Evolutionary conservation across 495 filamentous ascomycete genomes (phyloP).

Genomic region (Trichoderma asperelloides): DNA sequence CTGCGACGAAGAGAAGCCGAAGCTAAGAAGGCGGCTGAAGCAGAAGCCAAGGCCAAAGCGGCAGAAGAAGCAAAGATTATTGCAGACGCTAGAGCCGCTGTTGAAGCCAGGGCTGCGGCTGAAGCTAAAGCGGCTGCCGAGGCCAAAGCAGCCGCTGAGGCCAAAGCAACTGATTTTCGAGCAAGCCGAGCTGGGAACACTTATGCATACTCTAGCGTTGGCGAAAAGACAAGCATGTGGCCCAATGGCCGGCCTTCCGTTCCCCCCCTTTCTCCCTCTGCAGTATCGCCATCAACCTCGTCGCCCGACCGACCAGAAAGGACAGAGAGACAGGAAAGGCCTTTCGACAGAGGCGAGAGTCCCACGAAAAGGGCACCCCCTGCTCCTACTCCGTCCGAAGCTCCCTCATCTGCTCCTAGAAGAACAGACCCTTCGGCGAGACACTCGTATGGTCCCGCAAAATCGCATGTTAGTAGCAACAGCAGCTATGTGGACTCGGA

Average conservation of each 20-base stretch:
- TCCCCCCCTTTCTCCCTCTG: constrained; percentile 17
- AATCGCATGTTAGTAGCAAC: constrained; percentile 27
- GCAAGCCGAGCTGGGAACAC: constrained; percentile 28
- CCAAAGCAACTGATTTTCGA: constrained; percentile 11
- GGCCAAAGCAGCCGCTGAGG: not conserved
- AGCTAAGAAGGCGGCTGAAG: constrained; percentile 10
- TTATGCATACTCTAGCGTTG: constrained; percentile 44
- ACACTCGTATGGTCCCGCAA: constrained; percentile 50
- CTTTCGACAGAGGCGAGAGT: constrained; percentile 1
- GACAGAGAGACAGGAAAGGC: not conserved
- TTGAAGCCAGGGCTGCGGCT: constrained; percentile 16
- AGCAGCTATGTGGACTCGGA: constrained; percentile 43
- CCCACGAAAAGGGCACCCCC: constrained; percentile 15
- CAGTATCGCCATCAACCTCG: constrained; percentile 14
- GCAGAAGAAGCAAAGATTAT: constrained; percentile 15
- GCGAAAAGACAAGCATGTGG: constrained; percentile 51
- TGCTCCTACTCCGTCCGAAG: not conserved
- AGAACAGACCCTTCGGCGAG: constrained; percentile 12
- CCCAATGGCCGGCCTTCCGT: constrained; percentile 38
- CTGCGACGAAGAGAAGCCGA: constrained; percentile 16
- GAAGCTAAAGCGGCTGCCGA: constrained; percentile 6
- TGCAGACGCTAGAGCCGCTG: not conserved
- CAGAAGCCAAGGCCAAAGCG: not conserved
- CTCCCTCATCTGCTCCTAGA: not conserved
- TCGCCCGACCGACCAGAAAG: constrained; percentile 8